Conservation (phyloP, 441 rosid species). For the Pelargonium citronellum region DNA sequence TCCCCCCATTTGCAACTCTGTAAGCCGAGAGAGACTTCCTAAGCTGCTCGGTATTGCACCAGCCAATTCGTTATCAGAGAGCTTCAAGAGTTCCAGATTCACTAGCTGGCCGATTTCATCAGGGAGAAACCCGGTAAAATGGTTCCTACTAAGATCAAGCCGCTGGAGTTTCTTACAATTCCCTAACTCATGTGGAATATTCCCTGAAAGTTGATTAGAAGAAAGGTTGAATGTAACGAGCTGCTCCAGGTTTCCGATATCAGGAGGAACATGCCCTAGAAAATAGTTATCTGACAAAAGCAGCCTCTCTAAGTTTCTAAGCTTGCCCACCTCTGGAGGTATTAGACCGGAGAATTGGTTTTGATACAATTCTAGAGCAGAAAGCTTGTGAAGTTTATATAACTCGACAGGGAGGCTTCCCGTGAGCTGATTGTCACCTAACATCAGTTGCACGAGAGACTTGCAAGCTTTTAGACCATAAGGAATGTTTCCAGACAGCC, state of each 20-base stretch:
- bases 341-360: conserved; percentile 76
- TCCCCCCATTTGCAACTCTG: conserved; percentile 93
- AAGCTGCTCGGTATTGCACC: conserved; percentile 63
- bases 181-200: conserved; percentile 58
- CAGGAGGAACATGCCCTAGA: conserved; percentile 52
- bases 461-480: conserved; percentile 51
- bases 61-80: conserved; percentile 72
- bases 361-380: conserved; percentile 80
- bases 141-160: conserved; percentile 75
- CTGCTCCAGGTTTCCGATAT: conserved; percentile 66
- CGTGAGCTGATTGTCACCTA: conserved; percentile 57
- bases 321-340: conserved; percentile 56
- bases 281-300: conserved; percentile 75
- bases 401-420: conserved; percentile 80
- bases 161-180: conserved; percentile 87
- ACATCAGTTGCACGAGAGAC: conserved; percentile 65
- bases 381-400: conserved; percentile 71
- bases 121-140: conserved; percentile 58
- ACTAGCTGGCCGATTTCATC: conserved; percentile 60
- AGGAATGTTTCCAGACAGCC: conserved; percentile 65
- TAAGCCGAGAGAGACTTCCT: conserved; percentile 80
- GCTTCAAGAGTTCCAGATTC: conserved; percentile 75
- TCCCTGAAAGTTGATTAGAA: conserved; percentile 61
- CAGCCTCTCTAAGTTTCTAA: conserved; percentile 77
- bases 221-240: conserved; percentile 83